These are phyloP conservation scores for Backusella mclennaniae DNA, from an alignment of 192 early-diverging fungal genomes.

Conservation along the genomic window DNA sequence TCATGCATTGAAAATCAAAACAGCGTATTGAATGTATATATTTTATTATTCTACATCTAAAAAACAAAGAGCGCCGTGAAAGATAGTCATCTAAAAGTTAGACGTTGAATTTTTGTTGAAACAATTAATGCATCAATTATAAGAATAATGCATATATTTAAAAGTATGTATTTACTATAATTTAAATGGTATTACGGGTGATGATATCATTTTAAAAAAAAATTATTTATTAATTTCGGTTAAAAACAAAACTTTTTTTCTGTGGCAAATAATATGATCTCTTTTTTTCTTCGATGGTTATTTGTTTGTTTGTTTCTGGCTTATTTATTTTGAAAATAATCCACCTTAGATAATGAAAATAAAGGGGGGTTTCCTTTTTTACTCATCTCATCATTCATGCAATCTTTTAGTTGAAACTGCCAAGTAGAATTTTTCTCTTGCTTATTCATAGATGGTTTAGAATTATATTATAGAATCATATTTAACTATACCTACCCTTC, in stretches of 20 bases:
- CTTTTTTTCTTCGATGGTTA: background rate
- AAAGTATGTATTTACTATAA: background rate
- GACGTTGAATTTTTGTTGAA: background rate
- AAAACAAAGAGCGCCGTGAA: background rate
- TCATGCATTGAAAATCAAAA: conserved; percentile 7
- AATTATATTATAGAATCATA: background rate
- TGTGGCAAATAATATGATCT: background rate
- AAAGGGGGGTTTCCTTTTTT: background rate
- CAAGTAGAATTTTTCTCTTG: background rate
- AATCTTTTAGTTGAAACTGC: background rate
- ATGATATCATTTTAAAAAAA: background rate
- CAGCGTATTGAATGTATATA: background rate
- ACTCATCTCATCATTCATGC: background rate
- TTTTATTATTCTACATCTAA: background rate
- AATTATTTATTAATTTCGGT: background rate
- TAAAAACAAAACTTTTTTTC: background rate
- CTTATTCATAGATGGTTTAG: background rate
- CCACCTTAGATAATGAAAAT: background rate
- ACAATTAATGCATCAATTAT: background rate
- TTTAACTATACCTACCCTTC: background rate
- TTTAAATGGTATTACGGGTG: background rate
- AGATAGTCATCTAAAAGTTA: background rate
- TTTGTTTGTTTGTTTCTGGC: background rate
- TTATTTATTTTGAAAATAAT: background rate
- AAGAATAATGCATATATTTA: background rate